phyloP scores from a whole-genome alignment of 1,139 yeast species.

The Groenewaldozyma auringiensis region DNA sequence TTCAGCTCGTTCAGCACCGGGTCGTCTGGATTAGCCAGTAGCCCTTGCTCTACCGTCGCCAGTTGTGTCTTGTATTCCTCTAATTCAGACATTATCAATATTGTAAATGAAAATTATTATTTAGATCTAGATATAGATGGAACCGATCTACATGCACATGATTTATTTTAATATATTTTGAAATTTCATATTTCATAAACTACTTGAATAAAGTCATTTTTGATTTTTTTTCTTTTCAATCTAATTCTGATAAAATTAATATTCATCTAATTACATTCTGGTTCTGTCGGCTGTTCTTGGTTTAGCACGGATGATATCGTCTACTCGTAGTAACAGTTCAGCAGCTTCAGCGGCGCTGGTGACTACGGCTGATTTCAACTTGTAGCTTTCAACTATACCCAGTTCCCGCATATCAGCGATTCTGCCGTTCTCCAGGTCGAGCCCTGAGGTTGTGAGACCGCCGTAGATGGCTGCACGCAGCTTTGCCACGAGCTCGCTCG shows the following conservation, averaged over 20 bases:
- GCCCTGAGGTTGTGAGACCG: conserved; percentile 86
- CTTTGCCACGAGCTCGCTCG: conserved; percentile 85
- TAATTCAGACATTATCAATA: conserved; percentile 20
- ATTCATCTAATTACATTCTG: conserved; percentile 10
- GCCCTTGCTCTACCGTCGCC: conserved; percentile 26
- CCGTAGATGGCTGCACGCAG: conserved; percentile 87
- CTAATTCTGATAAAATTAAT: no score
- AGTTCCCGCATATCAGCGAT: conserved; percentile 91
- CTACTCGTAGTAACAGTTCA: conserved; percentile 88
- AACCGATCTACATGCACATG: no score
- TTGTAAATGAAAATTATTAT: neutral
- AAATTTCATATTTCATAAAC: no score
- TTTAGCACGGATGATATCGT: conserved; percentile 91
- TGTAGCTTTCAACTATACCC: conserved; percentile 88
- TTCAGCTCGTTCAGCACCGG: conserved; percentile 26
- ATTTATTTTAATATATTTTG: no score
- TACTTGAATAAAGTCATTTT: no score
- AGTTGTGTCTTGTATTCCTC: conserved; percentile 31
- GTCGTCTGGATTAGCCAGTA: conserved; percentile 28
- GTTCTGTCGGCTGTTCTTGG: conserved; percentile 95
- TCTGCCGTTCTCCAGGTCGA: conserved; percentile 74
- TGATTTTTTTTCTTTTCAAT: neutral
- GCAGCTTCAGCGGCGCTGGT: conserved; percentile 96
- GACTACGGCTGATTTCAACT: conserved; percentile 91
- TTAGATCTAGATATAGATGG: no score